These are phyloP conservation scores for Saitozyma podzolica DNA, from an alignment of 768 basidiomycete genomes.

Conservation along the genomic window DNA sequence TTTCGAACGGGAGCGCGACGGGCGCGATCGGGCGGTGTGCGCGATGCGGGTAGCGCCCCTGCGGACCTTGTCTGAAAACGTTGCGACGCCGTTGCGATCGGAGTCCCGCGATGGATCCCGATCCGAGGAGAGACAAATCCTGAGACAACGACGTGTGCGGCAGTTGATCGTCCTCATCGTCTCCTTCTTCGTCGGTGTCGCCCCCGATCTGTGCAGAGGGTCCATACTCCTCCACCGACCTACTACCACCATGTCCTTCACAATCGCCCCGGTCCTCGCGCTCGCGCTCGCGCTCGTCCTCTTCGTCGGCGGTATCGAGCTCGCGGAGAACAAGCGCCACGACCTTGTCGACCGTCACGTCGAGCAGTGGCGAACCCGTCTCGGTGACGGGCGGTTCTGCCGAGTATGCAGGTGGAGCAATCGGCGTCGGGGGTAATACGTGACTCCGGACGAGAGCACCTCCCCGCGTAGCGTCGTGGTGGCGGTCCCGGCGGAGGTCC, in stretches of 20 bases:
- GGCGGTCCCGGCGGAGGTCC: no score
- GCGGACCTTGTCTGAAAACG: not conserved
- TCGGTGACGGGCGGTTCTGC: conserved; percentile 14
- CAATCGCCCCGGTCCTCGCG: no score
- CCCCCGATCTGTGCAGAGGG: not conserved
- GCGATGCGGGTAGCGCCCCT: no score
- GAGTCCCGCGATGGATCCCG: not conserved
- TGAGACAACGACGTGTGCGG: not conserved
- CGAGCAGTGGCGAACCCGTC: conserved; percentile 29
- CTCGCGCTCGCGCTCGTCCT: not conserved
- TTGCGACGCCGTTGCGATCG: conserved; percentile 1
- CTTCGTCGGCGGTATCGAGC: conserved; percentile 5
- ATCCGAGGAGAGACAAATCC: not conserved
- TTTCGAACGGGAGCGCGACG: conserved; percentile 42
- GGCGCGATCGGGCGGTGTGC: not conserved
- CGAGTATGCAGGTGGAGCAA: conserved; percentile 28
- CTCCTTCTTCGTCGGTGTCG: not conserved
- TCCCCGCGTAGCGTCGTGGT: no score
- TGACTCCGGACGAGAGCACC: conserved; percentile 29
- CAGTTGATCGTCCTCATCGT: not conserved
- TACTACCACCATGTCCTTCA: no score
- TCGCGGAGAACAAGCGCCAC: conserved; percentile 39
- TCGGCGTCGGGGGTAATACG: conserved; percentile 35
- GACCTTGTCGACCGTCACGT: conserved; percentile 45
- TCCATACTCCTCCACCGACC: not conserved